Evolutionary conservation across 2,329 filamentous ascomycete species (phyloP), one percentile per base, ranked within the genome.

Genomic region (Rhytidhysteron rufulum): DNA sequence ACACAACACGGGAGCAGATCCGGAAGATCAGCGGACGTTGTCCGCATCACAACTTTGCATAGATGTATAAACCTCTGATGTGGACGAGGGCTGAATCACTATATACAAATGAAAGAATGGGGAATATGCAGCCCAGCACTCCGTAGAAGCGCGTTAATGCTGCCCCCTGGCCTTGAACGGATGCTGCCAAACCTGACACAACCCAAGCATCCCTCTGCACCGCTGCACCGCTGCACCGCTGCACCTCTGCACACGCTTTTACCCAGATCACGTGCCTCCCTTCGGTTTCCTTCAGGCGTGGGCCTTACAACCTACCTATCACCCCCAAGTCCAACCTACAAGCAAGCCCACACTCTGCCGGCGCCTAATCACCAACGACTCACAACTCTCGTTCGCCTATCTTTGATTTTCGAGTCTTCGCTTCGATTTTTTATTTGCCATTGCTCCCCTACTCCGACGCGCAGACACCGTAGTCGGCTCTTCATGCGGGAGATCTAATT

Each of bases 401-500:
- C 25, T 24, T 24, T 31, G 20, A 21, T 35, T 25, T 29, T 37
- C 25, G 35, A 37, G 15, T 29, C n/a, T 37, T 13, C 35, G n/a
- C 22, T 17, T 17, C 30, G 22, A 29, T 18, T 30, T 30, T 18
- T 30, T 30, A 37, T 37, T 37, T 37, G 34, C 22, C 18, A 34
- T 36, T 15, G 9, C n/a, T n/a, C n/a, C n/a, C 11, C 31, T 11
- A 29, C 38, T 35, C 24, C 15, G 24, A 53, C 50, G 57, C 58
- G 57, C 57, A 56, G 54, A 35, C 4, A 18, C 19, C n/a, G 18
- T 31, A 15, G 15, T 27, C 10, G 6, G 16, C 19, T 18, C 11
- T 36, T 21, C 31, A 58, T 60, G 57, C 53, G 51, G 60, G 47
- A 40, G 50, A 43, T 42, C 53, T 55, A 44, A 63, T 56, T 63